Base-by-base conservation (phyloP, 2,329 filamentous ascomycete genomes). In the Cordyceps cicadae region DNA sequence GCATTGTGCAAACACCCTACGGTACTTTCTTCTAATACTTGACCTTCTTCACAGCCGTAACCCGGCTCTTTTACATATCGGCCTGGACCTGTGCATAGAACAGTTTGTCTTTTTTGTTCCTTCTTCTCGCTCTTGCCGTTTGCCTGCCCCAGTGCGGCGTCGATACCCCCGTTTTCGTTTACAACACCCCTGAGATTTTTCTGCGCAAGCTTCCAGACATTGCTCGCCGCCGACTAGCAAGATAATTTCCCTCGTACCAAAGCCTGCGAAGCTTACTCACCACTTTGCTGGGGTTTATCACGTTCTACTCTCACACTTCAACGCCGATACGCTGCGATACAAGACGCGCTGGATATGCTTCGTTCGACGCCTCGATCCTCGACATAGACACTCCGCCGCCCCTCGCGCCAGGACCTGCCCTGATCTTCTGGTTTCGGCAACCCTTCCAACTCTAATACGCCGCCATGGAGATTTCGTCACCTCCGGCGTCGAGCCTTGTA, bases 381-480 rank as follows among this genome's bases (percentile, higher is more conserved):
- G 56, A 45, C 48, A 34, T 52, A 59, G 37, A 59, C 37, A 12
- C 17, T 51, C 37, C 48, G n/a, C 24, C 41, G 15, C 19, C 17
- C n/a, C 3, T 32, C 56, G 17, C 37, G 17, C 24, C 48, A 26
- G n/a, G 48, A 59, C 49, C 37, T n/a, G 37, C 14, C 19, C 39
- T 32, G 39, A 21, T 12, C 29, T 12, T 59, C 24, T 48, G 29
- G 41, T 26, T 37, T 32, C 57, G 57, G 49, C 57, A 60, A 48
- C 26, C 24, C 19, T 32, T 21, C 24, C 24, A 24, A 39, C 14
- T 7, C 11, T 53, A 59, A 60, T 54, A 54, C 43, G 63, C 64
- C 70, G 75, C 63, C 70, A 84, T 84, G 82, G 82, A 84, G 73
- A 77, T 81, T 65, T 76, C 76, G 60, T 75, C 80, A 62, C 72